These are phyloP conservation scores for Golubevia sp. DNA, from an alignment of 1,284 basidiomycete species.

Conservation along the genomic window DNA sequence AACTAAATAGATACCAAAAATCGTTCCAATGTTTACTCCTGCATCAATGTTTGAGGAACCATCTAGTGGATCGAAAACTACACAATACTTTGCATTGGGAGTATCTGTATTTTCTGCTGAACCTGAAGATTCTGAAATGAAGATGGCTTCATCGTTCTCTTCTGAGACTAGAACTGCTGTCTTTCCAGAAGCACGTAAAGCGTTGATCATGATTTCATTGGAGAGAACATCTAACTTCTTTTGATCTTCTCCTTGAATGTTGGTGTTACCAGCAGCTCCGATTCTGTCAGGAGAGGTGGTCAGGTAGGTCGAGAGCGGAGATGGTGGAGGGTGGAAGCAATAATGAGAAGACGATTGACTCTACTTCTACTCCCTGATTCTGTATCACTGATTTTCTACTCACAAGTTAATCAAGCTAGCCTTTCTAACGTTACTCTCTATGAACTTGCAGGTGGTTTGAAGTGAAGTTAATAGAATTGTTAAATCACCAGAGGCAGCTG, in stretches of 20 bases:
- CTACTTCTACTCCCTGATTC: neutral
- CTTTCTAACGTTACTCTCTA: slow-evolving; percentile 95
- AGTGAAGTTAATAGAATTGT: slow-evolving; percentile 93
- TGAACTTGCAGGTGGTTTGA: slow-evolving; percentile 82
- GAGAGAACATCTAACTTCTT: slow-evolving; percentile 98
- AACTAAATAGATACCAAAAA: slow-evolving; percentile 95
- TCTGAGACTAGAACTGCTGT: slow-evolving; percentile 95
- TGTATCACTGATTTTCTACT: slow-evolving; percentile 63
- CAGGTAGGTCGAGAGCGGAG: neutral
- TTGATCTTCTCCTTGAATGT: slow-evolving; percentile 98
- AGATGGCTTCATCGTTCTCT: slow-evolving; percentile 87
- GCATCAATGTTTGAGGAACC: slow-evolving; percentile 99
- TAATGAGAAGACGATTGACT: neutral
- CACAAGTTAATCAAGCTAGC: slow-evolving; percentile 96
- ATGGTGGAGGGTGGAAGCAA: neutral
- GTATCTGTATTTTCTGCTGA: slow-evolving; percentile 4
- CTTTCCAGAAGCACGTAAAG: slow-evolving; percentile 87
- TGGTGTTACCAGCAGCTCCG: slow-evolving; percentile 91
- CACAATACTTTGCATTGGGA: slow-evolving; percentile 70
- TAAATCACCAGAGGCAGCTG: slow-evolving; percentile 73
- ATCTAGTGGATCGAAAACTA: slow-evolving; percentile 98
- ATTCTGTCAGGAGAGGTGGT: slow-evolving; percentile 67
- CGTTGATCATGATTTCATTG: slow-evolving; percentile 99
- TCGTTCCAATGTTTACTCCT: slow-evolving; percentile 99
- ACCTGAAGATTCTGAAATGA: slow-evolving; percentile 66